phyloP scores from a whole-genome alignment of 495 filamentous ascomycete species.

The Hypoxylon intermedium region DNA sequence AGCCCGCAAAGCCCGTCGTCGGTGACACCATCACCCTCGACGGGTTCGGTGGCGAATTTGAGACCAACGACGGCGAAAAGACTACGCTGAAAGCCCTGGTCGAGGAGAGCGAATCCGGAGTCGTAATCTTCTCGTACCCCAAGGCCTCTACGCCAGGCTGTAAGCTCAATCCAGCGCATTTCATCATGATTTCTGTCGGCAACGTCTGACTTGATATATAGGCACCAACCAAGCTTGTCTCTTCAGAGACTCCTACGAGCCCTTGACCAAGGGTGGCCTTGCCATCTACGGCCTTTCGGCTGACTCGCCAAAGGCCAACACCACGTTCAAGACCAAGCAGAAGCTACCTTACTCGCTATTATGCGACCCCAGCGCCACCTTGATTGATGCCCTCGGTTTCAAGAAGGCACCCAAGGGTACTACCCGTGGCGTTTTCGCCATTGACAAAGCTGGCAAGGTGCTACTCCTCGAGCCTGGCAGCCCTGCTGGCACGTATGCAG shows the following conservation, averaged over 20 bases:
- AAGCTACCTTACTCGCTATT: slow-evolving; percentile 87
- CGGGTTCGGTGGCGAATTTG: slow-evolving; percentile 80
- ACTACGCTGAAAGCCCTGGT: slow-evolving; percentile 80
- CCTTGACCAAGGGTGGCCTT: slow-evolving; percentile 80
- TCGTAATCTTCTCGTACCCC: slow-evolving; percentile 94
- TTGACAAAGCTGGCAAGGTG: slow-evolving; percentile 78
- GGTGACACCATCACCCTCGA: slow-evolving; percentile 68
- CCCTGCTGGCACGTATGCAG: slow-evolving; percentile 65
- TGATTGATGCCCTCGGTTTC: slow-evolving; percentile 78
- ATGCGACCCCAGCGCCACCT: slow-evolving; percentile 74
- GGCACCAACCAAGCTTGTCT: slow-evolving; percentile 92
- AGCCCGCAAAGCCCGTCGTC: slow-evolving; percentile 43
- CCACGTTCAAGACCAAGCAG: slow-evolving; percentile 87
- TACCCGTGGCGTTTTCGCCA: slow-evolving; percentile 81
- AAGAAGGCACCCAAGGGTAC: slow-evolving; percentile 81
- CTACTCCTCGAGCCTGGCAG: slow-evolving; percentile 66
- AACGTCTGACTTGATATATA: slow-evolving; percentile 49
- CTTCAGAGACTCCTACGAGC: slow-evolving; percentile 82
- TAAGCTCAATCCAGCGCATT: slow-evolving; percentile 59
- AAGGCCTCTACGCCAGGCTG: slow-evolving; percentile 95
- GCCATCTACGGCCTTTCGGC: slow-evolving; percentile 87
- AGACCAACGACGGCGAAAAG: slow-evolving; percentile 81
- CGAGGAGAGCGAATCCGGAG: slow-evolving; percentile 80
- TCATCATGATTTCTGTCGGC: slow-evolving; percentile 9
- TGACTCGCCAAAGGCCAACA: slow-evolving; percentile 88